Percentiles rank a stretch among this genome's conserved stretches.
These are phyloP conservation scores for Metarhizium sp. DNA, from an alignment of 2,329 filamentous ascomycete species.

Conservation along the genomic window DNA sequence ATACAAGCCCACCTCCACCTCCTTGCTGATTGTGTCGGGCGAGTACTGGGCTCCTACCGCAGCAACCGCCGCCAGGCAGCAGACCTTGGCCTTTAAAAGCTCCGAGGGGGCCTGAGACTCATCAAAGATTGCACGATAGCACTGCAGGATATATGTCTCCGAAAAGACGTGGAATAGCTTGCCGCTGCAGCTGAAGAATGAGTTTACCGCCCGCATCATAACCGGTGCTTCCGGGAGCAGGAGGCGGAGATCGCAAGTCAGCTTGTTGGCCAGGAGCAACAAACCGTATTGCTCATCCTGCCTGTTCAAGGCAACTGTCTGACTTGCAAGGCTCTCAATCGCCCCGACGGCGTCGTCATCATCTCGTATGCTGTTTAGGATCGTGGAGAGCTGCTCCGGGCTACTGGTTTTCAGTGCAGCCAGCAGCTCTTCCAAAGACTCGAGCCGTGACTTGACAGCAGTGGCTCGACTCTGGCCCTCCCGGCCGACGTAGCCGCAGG, in stretches of 20 bases:
- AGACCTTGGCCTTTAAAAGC: constrained; percentile 1
- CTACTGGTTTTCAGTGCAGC: background rate
- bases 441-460: background rate
- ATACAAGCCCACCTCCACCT: constrained; percentile 4
- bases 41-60: constrained; percentile 7
- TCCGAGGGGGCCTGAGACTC: background rate
- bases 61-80: constrained; percentile 4
- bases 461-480: background rate
- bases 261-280: background rate
- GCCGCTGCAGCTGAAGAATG: constrained; percentile 7
- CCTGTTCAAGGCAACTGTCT: background rate
- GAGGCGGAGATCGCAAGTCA: background rate
- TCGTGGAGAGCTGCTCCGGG: background rate
- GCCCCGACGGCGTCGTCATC: background rate
- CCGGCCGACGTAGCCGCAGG: background rate
- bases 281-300: background rate
- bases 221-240: background rate
- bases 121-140: constrained; percentile 1
- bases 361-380: background rate
- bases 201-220: constrained; percentile 1
- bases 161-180: constrained; percentile 9
- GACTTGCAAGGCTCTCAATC: background rate
- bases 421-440: background rate
- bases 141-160: background rate
- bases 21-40: background rate